Evolutionary conservation across 176 grass and related monocot species (phyloP), one percentile per base, ranked within the genome.

Genomic region (Bothriochloa decipiens): DNA sequence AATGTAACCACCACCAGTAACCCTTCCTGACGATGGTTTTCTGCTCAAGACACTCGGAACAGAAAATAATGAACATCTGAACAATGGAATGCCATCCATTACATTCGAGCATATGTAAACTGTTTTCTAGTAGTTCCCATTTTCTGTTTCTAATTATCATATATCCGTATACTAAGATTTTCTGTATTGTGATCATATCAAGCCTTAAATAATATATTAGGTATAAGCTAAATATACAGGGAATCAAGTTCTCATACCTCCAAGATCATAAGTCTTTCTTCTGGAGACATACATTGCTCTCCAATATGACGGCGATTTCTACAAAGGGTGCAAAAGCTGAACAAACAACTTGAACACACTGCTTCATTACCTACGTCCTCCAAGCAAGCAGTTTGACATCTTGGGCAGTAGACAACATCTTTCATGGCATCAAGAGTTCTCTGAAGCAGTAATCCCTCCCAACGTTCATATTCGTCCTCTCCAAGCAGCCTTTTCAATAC

Each of bases 331-430:
- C 92, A 94, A 69, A 94, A 94, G 85, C 92, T 88, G 92, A 92
- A 94, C 74, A 90, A 92, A 86, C 92, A 94, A 70, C 70, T 88
- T 90, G 92, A 82, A 86, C 92, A 94, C 72, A 92, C 90, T 68
- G 87, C 92, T 74, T 94, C 85, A 81, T 94, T 77, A 20, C 79
- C 90, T 63, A 16, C 79, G 69, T 94, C 90, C 82, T 94, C 92
- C 85, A 94, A 92, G 79, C 92, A 94, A 81, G 85, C 87, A 84
- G 89, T 94, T 76, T 94, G 79, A 62, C 92, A 94, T 92, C 92
- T 90, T 0, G 92, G 92, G 81, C 90, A 94, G 65, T 94, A 94
- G 7, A 90, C 92, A 74, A 94, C 92, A 65, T 94, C 92, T 65
- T 17, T 62, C 92, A 94, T 94, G 6, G 92, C 83, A 17, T 94